phyloP scores from a whole-genome alignment of 139 green algal genomes.

The Coelastrella sp. region DNA sequence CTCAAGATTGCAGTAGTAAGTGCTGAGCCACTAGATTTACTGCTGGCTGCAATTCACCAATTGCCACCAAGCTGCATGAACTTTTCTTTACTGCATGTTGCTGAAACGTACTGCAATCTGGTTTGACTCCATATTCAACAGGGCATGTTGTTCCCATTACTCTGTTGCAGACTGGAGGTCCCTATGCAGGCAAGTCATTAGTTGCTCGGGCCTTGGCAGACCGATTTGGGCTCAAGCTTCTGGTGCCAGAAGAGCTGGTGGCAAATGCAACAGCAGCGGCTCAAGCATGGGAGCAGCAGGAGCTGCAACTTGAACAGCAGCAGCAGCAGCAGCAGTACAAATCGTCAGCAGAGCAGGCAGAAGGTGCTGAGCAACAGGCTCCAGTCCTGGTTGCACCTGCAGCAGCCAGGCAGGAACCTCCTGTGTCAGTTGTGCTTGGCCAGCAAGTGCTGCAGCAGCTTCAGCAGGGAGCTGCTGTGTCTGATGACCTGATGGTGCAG shows the following conservation, averaged over 20 bases:
- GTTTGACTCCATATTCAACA: no score
- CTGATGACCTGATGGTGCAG: conserved; percentile 21
- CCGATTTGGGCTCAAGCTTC: conserved; percentile 51
- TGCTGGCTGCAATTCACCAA: no score
- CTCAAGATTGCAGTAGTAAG: conserved; percentile 43
- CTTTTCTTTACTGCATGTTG: no score
- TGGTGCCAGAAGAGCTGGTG: conserved; percentile 61
- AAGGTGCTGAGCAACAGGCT: neutral
- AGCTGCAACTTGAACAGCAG: conserved; percentile 21
- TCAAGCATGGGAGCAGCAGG: conserved; percentile 37
- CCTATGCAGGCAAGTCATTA: conserved; percentile 68
- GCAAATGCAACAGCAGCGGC: conserved; percentile 54
- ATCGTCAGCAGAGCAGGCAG: neutral
- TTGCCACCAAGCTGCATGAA: no score
- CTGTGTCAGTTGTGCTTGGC: conserved; percentile 16
- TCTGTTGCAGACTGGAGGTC: conserved; percentile 37
- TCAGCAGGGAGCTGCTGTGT: neutral
- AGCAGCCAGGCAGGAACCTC: neutral
- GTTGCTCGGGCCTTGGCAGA: conserved; percentile 63
- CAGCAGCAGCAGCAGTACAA: conserved; percentile 3
- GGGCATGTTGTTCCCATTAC: no score
- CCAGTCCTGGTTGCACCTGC: neutral
- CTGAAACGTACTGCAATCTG: no score
- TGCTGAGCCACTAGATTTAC: no score
- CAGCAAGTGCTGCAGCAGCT: conserved; percentile 4